Percentiles rank a stretch among this genome's conserved stretches.
These are phyloP conservation scores for Talaromyces borbonicus DNA, from an alignment of 495 filamentous ascomycete species.

Conservation along the genomic window DNA sequence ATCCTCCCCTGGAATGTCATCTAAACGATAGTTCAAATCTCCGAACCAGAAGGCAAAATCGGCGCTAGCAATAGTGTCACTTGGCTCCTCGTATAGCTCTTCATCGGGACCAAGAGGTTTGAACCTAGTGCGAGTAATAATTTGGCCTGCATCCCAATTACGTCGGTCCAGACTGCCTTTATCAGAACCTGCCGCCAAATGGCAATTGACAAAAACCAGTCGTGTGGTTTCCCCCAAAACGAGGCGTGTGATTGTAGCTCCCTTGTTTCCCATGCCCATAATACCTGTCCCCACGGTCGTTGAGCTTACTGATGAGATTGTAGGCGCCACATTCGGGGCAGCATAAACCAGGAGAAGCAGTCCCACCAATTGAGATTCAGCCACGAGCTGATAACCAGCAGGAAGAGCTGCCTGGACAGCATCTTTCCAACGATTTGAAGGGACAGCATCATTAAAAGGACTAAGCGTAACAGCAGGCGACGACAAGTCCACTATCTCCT, in stretches of 20 bases:
- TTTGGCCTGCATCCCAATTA: slow-evolving; percentile 83
- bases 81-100: slow-evolving; percentile 32
- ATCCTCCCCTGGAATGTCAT: slow-evolving; percentile 80
- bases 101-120: slow-evolving; percentile 52
- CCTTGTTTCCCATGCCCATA: slow-evolving; percentile 93
- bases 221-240: slow-evolving; percentile 84
- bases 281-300: slow-evolving; percentile 76
- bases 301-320: slow-evolving; percentile 67
- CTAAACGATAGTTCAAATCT: slow-evolving; percentile 90
- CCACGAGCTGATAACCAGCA: slow-evolving; percentile 61
- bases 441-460: slow-evolving; percentile 61
- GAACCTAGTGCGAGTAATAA: slow-evolving; percentile 63
- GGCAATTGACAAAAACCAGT: slow-evolving; percentile 80
- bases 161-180: slow-evolving; percentile 66
- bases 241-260: slow-evolving; percentile 71
- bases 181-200: slow-evolving; percentile 80
- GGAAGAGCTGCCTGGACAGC: slow-evolving; percentile 64
- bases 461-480: slow-evolving; percentile 53
- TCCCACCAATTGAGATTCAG: slow-evolving; percentile 77
- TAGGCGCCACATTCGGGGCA: slow-evolving; percentile 59
- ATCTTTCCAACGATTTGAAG: slow-evolving; percentile 69
- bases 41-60: slow-evolving; percentile 96
- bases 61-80: slow-evolving; percentile 73
- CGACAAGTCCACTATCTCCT: slow-evolving; percentile 84
- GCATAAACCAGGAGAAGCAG: slow-evolving; percentile 80